Evolutionary conservation across 2,329 filamentous ascomycete species (phyloP).

Genomic region (Elsinoe necatrix): DNA sequence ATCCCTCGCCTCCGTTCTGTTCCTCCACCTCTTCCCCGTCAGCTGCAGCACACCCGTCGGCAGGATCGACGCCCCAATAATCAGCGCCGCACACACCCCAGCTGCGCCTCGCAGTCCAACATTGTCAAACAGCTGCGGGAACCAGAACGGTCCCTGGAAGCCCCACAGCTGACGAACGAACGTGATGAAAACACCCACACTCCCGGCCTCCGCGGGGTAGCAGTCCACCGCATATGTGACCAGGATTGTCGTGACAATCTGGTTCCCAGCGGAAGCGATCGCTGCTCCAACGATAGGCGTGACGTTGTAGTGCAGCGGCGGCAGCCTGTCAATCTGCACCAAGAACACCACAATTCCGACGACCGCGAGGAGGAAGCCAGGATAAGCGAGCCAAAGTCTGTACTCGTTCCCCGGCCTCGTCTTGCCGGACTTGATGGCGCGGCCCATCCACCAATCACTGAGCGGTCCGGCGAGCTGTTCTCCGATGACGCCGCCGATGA

Average conservation of each 20-base stretch:
- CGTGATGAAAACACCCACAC: slow-evolving; percentile 51
- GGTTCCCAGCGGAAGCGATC: slow-evolving; percentile 46
- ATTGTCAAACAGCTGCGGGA: slow-evolving; percentile 34
- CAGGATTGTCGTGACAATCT: slow-evolving; percentile 52
- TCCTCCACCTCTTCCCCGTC: slow-evolving; percentile 17
- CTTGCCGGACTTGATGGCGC: slow-evolving; percentile 28
- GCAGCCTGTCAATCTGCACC: slow-evolving; percentile 40
- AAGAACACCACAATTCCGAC: slow-evolving; percentile 46
- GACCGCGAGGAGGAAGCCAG: slow-evolving; percentile 42
- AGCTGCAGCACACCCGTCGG: slow-evolving; percentile 29
- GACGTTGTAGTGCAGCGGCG: slow-evolving; percentile 42
- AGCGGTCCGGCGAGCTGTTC: slow-evolving; percentile 48
- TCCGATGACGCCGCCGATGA: slow-evolving; percentile 48
- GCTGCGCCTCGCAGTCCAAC: slow-evolving; percentile 27
- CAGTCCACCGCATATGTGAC: slow-evolving; percentile 55
- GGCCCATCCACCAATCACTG: slow-evolving; percentile 46
- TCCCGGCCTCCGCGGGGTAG: slow-evolving; percentile 44
- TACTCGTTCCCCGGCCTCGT: slow-evolving; percentile 38
- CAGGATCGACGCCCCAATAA: slow-evolving; percentile 28
- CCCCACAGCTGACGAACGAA: slow-evolving; percentile 48
- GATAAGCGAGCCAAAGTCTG: slow-evolving; percentile 49
- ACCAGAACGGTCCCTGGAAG: slow-evolving; percentile 38
- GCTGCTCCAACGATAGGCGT: slow-evolving; percentile 48
- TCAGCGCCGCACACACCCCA: slow-evolving; percentile 32
- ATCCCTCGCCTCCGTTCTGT: background rate